These are phyloP conservation scores for Metarhizium album DNA, from an alignment of 2,329 filamentous ascomycete species.

Conservation along the genomic window DNA sequence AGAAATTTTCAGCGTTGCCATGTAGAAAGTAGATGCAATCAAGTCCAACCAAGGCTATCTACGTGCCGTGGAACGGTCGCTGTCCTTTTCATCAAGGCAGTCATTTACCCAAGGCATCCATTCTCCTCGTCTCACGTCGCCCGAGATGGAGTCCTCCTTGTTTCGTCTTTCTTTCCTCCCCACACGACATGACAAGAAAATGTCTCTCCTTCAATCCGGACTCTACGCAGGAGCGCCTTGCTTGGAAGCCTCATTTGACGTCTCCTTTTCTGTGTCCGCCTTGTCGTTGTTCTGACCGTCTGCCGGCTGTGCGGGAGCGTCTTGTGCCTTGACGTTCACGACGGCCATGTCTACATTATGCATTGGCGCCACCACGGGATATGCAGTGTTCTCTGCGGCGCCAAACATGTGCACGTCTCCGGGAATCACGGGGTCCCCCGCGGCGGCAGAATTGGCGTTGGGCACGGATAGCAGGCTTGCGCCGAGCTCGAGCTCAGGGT, in stretches of 20 bases:
- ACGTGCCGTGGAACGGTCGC: not conserved
- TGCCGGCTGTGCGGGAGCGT: no score
- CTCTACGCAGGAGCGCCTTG: no score
- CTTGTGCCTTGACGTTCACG: no score
- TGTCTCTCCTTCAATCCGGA: not conserved
- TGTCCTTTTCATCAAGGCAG: not conserved
- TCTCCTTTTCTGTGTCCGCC: not conserved
- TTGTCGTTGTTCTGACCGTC: no score
- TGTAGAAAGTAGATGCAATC: no score
- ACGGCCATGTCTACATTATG: not conserved
- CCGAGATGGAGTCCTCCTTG: not conserved
- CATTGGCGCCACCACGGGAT: not conserved
- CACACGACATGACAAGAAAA: not conserved
- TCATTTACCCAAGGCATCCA: not conserved
- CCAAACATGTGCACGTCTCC: not conserved
- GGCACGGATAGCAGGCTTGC: slow-evolving; percentile 30
- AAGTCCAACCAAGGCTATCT: no score
- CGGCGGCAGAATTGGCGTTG: not conserved
- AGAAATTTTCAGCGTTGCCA: no score
- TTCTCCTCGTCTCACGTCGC: not conserved
- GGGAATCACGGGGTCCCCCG: not conserved
- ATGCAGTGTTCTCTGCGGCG: not conserved
- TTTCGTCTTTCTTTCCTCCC: not conserved
- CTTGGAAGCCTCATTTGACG: no score
- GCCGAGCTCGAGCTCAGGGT: slow-evolving; percentile 53